These are phyloP conservation scores for Sphagnum contortum DNA, from an alignment of 225 moss, liverwort and hornwort genomes.

Conservation along the genomic window DNA sequence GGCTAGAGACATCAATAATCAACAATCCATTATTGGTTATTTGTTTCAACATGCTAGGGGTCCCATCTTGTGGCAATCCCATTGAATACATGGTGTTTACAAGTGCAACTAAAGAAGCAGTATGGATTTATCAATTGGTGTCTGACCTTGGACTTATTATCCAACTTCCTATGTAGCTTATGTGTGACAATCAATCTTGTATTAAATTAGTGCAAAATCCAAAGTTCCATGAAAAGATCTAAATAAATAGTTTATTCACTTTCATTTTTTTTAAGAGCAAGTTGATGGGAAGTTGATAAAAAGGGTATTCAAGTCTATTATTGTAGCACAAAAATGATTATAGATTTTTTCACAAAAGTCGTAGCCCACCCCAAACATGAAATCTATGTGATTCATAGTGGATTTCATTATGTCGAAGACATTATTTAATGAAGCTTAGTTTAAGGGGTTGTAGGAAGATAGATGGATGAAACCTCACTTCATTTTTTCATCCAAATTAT, in stretches of 20 bases:
- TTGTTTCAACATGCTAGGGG: not conserved
- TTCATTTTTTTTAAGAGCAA: not conserved
- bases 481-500: too few relatives aligned
- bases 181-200: constrained; percentile 1
- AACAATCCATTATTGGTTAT: constrained; percentile 1
- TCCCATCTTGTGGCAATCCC: constrained; percentile 1
- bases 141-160: not conserved
- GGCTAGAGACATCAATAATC: not conserved
- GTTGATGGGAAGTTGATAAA: not conserved
- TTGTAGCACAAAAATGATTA: not conserved
- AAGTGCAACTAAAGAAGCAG: not conserved
- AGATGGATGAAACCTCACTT: too few relatives aligned
- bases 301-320: not conserved
- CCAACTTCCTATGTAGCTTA: not conserved
- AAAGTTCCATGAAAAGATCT: not conserved
- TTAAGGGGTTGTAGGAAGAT: too few relatives aligned
- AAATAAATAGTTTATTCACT: not conserved
- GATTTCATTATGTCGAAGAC: too few relatives aligned
- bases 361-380: too few relatives aligned
- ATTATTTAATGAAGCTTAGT: too few relatives aligned
- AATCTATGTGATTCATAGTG: too few relatives aligned
- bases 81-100: constrained; percentile 1
- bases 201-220: not conserved
- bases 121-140: not conserved
- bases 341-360: too few relatives aligned